Evolutionary conservation across 345 rosid genomes (phyloP).

Genomic region (Murraya koenigii): DNA sequence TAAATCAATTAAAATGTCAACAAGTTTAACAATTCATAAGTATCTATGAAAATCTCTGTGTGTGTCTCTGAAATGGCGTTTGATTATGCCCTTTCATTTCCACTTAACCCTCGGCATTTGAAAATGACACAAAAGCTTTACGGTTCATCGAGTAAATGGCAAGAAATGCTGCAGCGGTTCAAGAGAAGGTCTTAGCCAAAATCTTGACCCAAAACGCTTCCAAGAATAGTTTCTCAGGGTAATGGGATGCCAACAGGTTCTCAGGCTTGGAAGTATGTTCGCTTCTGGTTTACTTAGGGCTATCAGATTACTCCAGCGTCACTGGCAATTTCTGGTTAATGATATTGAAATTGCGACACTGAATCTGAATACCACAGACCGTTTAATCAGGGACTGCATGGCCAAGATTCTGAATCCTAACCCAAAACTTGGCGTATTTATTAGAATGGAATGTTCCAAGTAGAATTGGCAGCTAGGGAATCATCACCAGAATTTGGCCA

Average conservation of each 20-base stretch:
- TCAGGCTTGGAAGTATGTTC: slow-evolving; percentile 80
- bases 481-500: slow-evolving; percentile 79
- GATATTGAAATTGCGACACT: slow-evolving; percentile 64
- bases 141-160: slow-evolving; percentile 76
- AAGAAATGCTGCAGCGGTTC: slow-evolving; percentile 58
- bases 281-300: slow-evolving; percentile 92
- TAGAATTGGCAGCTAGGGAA: slow-evolving; percentile 61
- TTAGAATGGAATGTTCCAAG: slow-evolving; percentile 42
- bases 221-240: slow-evolving; percentile 26
- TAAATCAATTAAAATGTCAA: too few relatives aligned
- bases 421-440: slow-evolving; percentile 47
- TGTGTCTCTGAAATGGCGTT: slow-evolving; percentile 49
- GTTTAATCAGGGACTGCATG: slow-evolving; percentile 42
- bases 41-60: slow-evolving; percentile 20
- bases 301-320: slow-evolving; percentile 69
- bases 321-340: slow-evolving; percentile 56
- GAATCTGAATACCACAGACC: slow-evolving; percentile 48
- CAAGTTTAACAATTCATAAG: background rate
- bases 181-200: slow-evolving; percentile 54
- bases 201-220: slow-evolving; percentile 56
- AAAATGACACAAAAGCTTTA: slow-evolving; percentile 74
- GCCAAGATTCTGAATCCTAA: slow-evolving; percentile 48
- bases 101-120: slow-evolving; percentile 69
- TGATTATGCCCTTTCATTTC: slow-evolving; percentile 52
- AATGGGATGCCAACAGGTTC: slow-evolving; percentile 63